Evolutionary conservation across 345 rosid genomes (phyloP).

Genomic region (Trapa bicornis): DNA sequence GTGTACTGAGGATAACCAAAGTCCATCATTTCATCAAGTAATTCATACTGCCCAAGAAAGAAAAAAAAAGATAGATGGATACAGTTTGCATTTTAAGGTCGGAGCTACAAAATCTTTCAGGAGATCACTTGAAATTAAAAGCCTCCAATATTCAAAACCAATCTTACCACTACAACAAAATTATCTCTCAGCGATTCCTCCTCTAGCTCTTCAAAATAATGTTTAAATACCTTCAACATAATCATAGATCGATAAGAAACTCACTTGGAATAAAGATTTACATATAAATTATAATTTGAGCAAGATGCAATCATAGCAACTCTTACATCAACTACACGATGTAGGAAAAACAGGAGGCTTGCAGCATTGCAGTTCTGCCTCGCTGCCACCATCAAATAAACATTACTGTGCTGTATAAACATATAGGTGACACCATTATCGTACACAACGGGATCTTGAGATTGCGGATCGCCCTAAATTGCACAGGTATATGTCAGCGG

Average conservation of each 20-base stretch:
- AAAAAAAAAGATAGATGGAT: not conserved
- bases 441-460: constrained; percentile 94
- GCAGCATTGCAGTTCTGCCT: constrained; percentile 98
- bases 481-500: not conserved
- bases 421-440: constrained; percentile 89
- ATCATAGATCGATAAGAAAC: not conserved
- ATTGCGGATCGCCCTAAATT: constrained; percentile 84
- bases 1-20: constrained; percentile 94
- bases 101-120: not conserved
- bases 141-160: not conserved
- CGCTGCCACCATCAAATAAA: constrained; percentile 82
- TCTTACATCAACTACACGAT: constrained; percentile 86
- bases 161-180: constrained; percentile 93
- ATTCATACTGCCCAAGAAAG: constrained; percentile 54
- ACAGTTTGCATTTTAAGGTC: not conserved
- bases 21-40: constrained; percentile 99
- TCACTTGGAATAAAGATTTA: not conserved
- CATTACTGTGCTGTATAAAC: constrained; percentile 88
- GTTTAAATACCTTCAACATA: constrained; percentile 67
- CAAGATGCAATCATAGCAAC: not conserved
- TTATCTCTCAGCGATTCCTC: constrained; percentile 97
- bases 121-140: not conserved
- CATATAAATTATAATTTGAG: not conserved
- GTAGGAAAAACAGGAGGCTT: constrained; percentile 77
- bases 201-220: constrained; percentile 91